Conservation (phyloP, 371 early-diverging fungal genomes). For the Mucor mucedo region DNA sequence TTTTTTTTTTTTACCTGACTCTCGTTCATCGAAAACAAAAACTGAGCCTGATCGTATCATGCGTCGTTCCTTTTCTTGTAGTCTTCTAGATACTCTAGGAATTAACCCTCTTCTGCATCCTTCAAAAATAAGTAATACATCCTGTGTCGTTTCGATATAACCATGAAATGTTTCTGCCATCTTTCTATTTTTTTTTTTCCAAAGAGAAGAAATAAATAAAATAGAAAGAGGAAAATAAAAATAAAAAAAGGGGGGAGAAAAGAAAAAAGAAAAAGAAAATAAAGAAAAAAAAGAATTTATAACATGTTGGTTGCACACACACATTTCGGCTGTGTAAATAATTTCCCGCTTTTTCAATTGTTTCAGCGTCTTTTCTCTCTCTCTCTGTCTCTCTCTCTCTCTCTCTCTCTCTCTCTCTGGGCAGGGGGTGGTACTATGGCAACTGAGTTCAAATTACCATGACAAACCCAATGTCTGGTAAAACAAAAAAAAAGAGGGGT, state of each 20-base stretch:
- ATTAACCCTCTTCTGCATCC: conserved; percentile 70
- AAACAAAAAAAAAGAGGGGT: no score
- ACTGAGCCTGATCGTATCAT: conserved; percentile 74
- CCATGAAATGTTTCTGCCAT: conserved; percentile 72
- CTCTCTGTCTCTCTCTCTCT: no score
- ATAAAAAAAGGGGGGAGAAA: background rate
- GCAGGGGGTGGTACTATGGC: no score
- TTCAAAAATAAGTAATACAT: conserved; percentile 78
- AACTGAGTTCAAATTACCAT: no score
- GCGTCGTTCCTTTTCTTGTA: conserved; percentile 73
- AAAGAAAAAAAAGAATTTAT: conserved; percentile 9
- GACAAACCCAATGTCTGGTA: no score
- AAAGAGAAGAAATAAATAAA: no score
- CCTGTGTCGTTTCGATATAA: conserved; percentile 72
- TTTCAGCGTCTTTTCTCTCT: background rate
- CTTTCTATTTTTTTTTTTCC: background rate
- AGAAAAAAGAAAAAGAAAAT: conserved; percentile 10
- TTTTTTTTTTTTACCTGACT: conserved; percentile 58
- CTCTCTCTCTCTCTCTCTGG: no score
- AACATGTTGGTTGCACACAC: conserved; percentile 19
- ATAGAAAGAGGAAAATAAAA: background rate
- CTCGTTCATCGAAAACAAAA: conserved; percentile 80
- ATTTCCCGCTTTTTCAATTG: conserved; percentile 12
- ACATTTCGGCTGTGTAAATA: conserved; percentile 6
- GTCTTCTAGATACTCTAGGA: conserved; percentile 68